Base-by-base conservation (phyloP, 2,329 filamentous ascomycete genomes). In the Aspergillus pseudoglaucus region DNA sequence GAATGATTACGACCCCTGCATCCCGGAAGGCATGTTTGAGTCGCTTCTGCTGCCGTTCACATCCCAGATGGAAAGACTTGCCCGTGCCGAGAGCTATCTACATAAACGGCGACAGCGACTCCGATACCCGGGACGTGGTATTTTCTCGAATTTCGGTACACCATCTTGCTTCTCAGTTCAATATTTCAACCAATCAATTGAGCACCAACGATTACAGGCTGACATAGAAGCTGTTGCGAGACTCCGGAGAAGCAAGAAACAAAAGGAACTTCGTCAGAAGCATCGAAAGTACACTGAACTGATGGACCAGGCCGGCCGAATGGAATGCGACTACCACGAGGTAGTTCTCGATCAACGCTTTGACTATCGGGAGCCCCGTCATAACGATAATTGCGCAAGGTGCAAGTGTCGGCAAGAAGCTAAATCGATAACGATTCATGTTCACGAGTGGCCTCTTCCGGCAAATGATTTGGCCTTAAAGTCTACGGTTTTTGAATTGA, bases 391-490 rank as follows among this genome's bases (percentile, higher is more conserved):
- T 18, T 55, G 74, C 45, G 1, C 2, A 0, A 70, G 65, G 47
- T 81, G 76, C 52, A 1, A 2, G 0, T 48, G 63, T 0, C 33
- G 50, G 4, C 7, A 3, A 0, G 1, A 58, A 10, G 75, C 76
- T 1, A 30, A 63, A 0, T 1, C 37, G 0, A 43, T 83, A 0
- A 30, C 14, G 0, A 80, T 84, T 8, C 1, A 41, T 0, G 58
- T 78, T 4, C 65, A 78, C 49, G 80, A 83, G 52, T 81, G 77
- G 77, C 79, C 80, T 0, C 62, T 83, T 0, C 74, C 78, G 0
- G 30, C 44, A 0, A 12, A 64, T 0, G 1, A 43, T 0, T 4
- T 46, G 0, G 25, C 63, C 6, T 64, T 66, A 0, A 72, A 75
- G 47, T 63, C 74, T 0, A 64, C 70, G 0, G 64, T 81, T 0